Evolutionary conservation across 1,284 basidiomycete genomes (phyloP).

Genomic region (Trichosporon sp.): DNA sequence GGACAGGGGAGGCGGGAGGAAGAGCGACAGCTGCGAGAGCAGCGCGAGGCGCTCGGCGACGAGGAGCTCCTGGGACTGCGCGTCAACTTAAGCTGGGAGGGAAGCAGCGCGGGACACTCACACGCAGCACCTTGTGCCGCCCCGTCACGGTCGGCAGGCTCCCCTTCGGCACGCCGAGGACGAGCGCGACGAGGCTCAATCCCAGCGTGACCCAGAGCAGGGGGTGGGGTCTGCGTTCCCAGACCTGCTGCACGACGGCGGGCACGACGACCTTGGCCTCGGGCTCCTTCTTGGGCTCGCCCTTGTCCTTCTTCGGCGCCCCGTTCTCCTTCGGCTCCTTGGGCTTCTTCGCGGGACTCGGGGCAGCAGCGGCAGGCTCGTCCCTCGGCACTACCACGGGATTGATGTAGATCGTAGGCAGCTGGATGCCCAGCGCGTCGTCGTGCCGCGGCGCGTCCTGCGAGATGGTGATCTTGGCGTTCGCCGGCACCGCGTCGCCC

Average conservation of each 20-base stretch:
- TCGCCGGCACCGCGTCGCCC: not conserved
- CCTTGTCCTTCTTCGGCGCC: conserved; percentile 1
- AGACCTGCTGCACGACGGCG: not conserved
- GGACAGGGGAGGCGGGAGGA: conserved; percentile 42
- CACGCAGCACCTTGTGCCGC: conserved; percentile 39
- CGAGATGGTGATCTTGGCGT: not conserved
- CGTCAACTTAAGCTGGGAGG: not conserved
- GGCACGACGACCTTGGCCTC: not conserved
- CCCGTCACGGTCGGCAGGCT: conserved; percentile 41
- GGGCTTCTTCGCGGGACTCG: no score
- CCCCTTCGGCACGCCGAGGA: conserved; percentile 44
- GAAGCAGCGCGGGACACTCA: conserved; percentile 22
- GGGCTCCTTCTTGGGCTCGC: not conserved
- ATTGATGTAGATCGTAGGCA: not conserved
- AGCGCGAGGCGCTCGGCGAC: conserved; percentile 36
- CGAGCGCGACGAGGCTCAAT: conserved; percentile 33
- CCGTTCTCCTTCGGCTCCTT: not conserved
- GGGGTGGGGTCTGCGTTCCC: conserved; percentile 31
- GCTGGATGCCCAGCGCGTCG: not conserved
- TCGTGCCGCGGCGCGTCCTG: conserved; percentile 2
- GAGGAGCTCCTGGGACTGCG: conserved; percentile 35
- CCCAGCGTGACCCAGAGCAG: conserved; percentile 41
- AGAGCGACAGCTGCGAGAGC: conserved; percentile 35
- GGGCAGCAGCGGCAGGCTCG: not conserved
- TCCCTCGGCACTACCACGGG: not conserved